Conservation (phyloP, 805 yeast genomes). For the Suhomyces sp. region DNA sequence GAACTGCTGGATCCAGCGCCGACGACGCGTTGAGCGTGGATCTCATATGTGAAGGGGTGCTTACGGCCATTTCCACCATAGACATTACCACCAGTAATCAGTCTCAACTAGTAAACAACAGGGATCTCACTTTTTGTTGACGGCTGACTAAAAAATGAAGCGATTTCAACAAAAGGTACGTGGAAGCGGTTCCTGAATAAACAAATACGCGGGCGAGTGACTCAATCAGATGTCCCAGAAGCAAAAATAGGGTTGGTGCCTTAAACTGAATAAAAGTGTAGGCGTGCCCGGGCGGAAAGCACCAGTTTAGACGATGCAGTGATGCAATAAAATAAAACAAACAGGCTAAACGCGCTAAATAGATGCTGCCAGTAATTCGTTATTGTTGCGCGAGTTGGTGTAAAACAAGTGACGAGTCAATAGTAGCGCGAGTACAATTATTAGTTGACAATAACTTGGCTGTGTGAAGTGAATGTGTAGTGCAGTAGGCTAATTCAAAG, state of each 20-base stretch:
- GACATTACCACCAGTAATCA: not conserved
- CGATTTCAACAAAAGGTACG: not conserved
- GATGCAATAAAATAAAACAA: not conserved
- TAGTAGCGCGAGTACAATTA: no score
- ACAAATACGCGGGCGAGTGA: not conserved
- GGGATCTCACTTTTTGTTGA: not conserved
- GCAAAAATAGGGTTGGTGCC: not conserved
- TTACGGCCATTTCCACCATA: not conserved
- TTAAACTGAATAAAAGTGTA: not conserved
- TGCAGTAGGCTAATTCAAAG: no score
- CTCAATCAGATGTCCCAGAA: not conserved
- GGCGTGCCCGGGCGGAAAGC: not conserved
- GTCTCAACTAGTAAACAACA: not conserved
- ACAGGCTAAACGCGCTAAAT: not conserved
- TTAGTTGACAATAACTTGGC: not conserved
- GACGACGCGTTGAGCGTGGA: not conserved
- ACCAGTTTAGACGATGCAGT: not conserved
- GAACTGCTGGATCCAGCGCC: not conserved
- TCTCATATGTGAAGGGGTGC: conserved; percentile 1
- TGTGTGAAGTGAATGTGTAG: not conserved
- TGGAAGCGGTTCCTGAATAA: not conserved
- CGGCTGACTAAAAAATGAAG: not conserved
- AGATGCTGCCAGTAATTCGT: not conserved
- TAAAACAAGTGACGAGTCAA: not conserved
- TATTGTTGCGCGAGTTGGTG: not conserved